Conservation (phyloP, 495 filamentous ascomycete genomes). For the Apiosordaria backusii region DNA sequence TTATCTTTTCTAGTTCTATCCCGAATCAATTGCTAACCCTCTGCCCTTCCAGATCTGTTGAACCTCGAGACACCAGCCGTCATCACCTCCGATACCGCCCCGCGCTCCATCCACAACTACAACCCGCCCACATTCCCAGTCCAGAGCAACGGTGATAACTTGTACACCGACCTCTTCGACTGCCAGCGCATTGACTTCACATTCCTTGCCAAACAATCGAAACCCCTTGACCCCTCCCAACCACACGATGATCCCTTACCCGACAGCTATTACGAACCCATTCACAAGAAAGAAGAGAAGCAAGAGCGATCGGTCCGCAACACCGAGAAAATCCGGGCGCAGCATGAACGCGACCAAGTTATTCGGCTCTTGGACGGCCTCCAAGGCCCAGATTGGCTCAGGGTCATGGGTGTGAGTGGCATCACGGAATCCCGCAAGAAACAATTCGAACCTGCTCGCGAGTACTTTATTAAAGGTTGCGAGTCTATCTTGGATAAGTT, state of each 20-base stretch:
- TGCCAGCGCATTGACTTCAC: conserved; percentile 55
- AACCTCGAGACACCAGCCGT: conserved; percentile 60
- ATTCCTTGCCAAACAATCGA: conserved; percentile 33
- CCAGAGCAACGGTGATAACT: conserved; percentile 44
- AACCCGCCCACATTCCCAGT: conserved; percentile 32
- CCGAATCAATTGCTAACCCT: conserved; percentile 34
- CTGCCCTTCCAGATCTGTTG: conserved; percentile 47
- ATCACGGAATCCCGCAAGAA: conserved; percentile 79
- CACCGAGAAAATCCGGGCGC: conserved; percentile 83
- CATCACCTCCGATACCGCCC: conserved; percentile 30
- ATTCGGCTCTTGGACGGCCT: conserved; percentile 83
- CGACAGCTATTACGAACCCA: conserved; percentile 62
- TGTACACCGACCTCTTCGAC: conserved; percentile 50
- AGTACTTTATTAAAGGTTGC: conserved; percentile 78
- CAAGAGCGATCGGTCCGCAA: conserved; percentile 91
- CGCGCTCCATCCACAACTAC: conserved; percentile 24
- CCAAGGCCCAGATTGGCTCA: conserved; percentile 88
- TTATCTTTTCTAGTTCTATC: conserved; percentile 23
- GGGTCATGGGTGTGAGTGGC: conserved; percentile 85
- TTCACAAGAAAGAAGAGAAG: conserved; percentile 76
- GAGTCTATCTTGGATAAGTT: conserved; percentile 81
- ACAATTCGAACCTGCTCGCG: conserved; percentile 78
- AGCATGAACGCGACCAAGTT: conserved; percentile 87
- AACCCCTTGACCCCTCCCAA: conserved; percentile 22
- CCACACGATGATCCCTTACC: conserved; percentile 60